Percentiles rank a stretch among this genome's conserved stretches.
Evolutionary conservation across 371 early-diverging fungal species (phyloP).

Genomic region (Mortierella sp.): DNA sequence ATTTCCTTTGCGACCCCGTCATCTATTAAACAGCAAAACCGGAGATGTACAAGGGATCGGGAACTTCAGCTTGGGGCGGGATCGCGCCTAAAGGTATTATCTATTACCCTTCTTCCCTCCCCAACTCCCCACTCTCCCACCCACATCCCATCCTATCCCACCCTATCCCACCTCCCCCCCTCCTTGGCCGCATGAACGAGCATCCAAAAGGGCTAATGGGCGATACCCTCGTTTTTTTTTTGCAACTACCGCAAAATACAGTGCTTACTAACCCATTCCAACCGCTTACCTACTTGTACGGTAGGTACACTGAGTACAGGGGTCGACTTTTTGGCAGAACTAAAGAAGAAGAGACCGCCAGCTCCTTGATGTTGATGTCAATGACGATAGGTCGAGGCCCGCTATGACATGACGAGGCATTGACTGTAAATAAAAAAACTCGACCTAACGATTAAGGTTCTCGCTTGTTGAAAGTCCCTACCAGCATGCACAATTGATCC

Average conservation of each 20-base stretch:
- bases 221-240: too few species aligned
- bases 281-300: neutral
- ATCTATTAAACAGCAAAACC: conserved; percentile 24
- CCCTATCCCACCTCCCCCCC: neutral
- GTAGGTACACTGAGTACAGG: conserved; percentile 40
- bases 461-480: too few species aligned
- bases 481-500: too few species aligned
- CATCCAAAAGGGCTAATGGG: neutral
- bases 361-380: conserved; percentile 12
- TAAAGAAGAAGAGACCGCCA: conserved; percentile 28
- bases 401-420: neutral
- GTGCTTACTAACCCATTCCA: too few species aligned
- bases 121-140: too few species aligned
- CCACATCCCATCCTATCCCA: too few species aligned
- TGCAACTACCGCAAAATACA: too few species aligned
- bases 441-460: too few species aligned
- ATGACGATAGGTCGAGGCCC: neutral
- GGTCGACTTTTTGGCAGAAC: conserved; percentile 40
- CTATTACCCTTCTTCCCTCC: too few species aligned
- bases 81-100: conserved; percentile 27
- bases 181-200: neutral
- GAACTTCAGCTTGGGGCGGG: conserved; percentile 44
- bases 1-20: neutral
- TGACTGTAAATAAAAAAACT: conserved; percentile 1
- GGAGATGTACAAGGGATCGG: conserved; percentile 49